Conservation (phyloP, 305 asterid species). For the Salvia sclarea region DNA sequence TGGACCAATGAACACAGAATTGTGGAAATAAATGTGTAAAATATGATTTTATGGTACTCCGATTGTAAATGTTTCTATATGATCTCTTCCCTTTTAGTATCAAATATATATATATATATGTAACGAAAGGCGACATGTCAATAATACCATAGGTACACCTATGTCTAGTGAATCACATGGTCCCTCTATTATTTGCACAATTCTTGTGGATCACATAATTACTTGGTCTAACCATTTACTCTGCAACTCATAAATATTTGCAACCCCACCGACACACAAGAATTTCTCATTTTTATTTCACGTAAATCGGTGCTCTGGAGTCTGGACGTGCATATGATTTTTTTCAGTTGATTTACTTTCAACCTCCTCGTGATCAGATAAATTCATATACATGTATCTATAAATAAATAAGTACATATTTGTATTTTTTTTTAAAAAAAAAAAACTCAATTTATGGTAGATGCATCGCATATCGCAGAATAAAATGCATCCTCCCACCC, state of each 20-base stretch:
- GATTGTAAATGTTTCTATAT: no score
- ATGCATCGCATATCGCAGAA: not conserved
- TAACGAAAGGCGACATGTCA: not conserved
- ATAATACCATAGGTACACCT: not conserved
- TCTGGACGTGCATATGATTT: not conserved
- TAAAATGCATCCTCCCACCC: not conserved
- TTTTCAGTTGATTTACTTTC: not conserved
- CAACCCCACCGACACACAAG: constrained; percentile 39
- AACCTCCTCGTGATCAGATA: not conserved
- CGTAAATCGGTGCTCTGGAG: not conserved
- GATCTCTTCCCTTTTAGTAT: no score
- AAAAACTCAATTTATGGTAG: not conserved
- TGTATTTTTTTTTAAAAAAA: no score
- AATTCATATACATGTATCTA: not conserved
- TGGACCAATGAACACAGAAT: no score
- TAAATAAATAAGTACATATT: not conserved
- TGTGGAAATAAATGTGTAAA: no score
- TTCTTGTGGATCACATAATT: constrained; percentile 33
- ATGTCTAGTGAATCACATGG: constrained; percentile 35
- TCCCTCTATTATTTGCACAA: constrained; percentile 25
- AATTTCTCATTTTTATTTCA: constrained; percentile 7
- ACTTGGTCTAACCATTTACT: constrained; percentile 35
- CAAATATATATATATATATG: not conserved
- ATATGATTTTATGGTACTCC: no score
- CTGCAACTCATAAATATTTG: constrained; percentile 1